A percentile compares a stretch with the other conserved stretches of the same genome.
Evolutionary conservation across 2,329 filamentous ascomycete species (phyloP).

Genomic region (Ophiosphaerella korrae): DNA sequence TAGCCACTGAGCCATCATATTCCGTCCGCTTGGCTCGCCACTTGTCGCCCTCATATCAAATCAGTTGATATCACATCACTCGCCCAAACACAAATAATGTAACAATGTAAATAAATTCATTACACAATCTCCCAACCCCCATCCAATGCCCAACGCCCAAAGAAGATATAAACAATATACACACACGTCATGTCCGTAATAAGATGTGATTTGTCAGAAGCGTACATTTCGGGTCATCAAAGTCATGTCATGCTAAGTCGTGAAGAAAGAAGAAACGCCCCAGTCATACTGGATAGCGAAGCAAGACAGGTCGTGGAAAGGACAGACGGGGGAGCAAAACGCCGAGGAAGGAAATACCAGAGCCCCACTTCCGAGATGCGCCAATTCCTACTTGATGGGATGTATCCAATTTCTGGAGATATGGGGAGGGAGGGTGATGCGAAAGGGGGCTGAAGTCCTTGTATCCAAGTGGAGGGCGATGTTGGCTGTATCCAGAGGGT

Average conservation of each 20-base stretch:
- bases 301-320: background rate
- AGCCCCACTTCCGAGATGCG: too few species aligned
- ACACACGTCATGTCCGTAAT: background rate
- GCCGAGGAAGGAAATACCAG: background rate
- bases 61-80: too few species aligned
- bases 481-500: background rate
- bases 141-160: background rate
- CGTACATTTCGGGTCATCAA: background rate
- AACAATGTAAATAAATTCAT: too few species aligned
- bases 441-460: background rate
- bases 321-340: background rate
- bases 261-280: conserved; percentile 1
- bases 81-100: too few species aligned
- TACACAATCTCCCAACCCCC: too few species aligned
- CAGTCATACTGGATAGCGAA: conserved; percentile 2
- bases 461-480: background rate
- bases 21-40: too few species aligned
- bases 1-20: too few species aligned
- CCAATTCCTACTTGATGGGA: too few species aligned
- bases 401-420: too few species aligned
- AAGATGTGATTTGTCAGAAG: too few species aligned
- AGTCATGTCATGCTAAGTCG: conserved; percentile 11
- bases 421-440: too few species aligned
- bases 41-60: too few species aligned
- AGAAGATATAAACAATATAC: conserved; percentile 10